Base-by-base conservation (phyloP, 352 stramenopile genomes). In the Globisporangium yorkense region DNA sequence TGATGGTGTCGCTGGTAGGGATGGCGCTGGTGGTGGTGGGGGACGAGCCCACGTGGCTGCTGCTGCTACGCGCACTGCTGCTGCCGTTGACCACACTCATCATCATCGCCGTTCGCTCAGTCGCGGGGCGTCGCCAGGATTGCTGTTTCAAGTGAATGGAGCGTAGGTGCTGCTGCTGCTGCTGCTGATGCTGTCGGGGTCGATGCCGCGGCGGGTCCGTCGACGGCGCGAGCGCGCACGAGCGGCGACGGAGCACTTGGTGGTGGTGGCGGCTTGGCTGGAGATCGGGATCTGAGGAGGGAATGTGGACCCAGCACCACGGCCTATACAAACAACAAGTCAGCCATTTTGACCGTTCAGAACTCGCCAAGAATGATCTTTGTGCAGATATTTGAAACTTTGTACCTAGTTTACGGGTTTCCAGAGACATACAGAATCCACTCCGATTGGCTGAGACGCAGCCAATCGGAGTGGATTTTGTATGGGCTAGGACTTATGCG, bases 11-110 rank as follows among this genome's bases (percentile, higher is more conserved):
- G 46, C 15, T 56, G 6, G 41, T 56, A 31, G 59, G 59, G 63
- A 62, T 68, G 46, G 47, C 62, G n/a, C 59, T 60, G 37, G 56
- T 65, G 59, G 59, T 66, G 63, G 58, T 66, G 63, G 63, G 54
- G 21, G 39, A 27, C 7, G 59, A 57, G 37, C 53, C 61, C 59
- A 69, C 63, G 59, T 69, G 63, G 63, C 61, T 65, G 29, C 31
- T 65, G 58, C 45, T 65, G 63, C 62, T 65, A 59, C 48, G 59
- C 45, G 50, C 53, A 20, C 31, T 39, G 62, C 63, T 61, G 35
- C 53, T 65, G 61, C 63, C 63, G 63, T 69, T 56, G 63, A 69
- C 63, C 59, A 66, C 63, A 63, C 63, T 69, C 63, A 62, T 65
- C 63, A 62, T 65, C 52, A 62, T 68, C 57, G 39, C 43, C 57